Base-by-base conservation (phyloP, 2,329 filamentous ascomycete genomes). In the Aspergillus aculeatinus region DNA sequence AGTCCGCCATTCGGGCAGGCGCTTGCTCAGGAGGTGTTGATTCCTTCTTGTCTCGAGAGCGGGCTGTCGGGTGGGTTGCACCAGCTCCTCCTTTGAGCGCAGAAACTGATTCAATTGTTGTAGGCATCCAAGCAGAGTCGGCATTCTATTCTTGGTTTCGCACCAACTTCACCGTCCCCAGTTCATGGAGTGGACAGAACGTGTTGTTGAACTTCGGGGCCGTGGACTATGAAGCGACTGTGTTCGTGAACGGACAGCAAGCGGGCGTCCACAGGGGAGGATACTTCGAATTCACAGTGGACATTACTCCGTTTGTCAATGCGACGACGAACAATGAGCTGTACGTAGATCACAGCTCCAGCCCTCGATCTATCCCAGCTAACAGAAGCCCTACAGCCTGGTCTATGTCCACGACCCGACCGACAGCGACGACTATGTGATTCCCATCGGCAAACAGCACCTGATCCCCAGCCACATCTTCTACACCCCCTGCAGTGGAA, bases 401-500 rank as follows among this genome's bases (percentile, higher is more conserved):
- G 85, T 90, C 2, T 87, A 86, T 65, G 87, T 89, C 0, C 83
- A 84, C 56, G 88, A 91, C 61, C 88, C 88, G 0, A 90, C 88
- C 0, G 88, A 90, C 66, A 69, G 72, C 31, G 78, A 79, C 2
- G 73, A 74, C 5, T 77, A 80, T 59, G 80, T 87, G 12, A 87
- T 88, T 48, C 87, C 88, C 0, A 81, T 89, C 48, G 88, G 88
- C 63, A 89, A 90, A 70, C 87, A 89, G 70, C 83, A 82, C 0
- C 68, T 82, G 0, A 75, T 73, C 0, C 85, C 83, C 1, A 65
- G 63, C 19, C 72, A 74, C 65, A 91, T 91, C 61, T 91, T 89
- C 72, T 91, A 91, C 70, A 86, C 85, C 0, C 85, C 89, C 0
- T 91, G 88, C 70, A 88, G 86, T 35, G 89, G 89, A 5, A 90